Conservation (phyloP, 441 rosid species). For the Corymbia citriodora region DNA sequence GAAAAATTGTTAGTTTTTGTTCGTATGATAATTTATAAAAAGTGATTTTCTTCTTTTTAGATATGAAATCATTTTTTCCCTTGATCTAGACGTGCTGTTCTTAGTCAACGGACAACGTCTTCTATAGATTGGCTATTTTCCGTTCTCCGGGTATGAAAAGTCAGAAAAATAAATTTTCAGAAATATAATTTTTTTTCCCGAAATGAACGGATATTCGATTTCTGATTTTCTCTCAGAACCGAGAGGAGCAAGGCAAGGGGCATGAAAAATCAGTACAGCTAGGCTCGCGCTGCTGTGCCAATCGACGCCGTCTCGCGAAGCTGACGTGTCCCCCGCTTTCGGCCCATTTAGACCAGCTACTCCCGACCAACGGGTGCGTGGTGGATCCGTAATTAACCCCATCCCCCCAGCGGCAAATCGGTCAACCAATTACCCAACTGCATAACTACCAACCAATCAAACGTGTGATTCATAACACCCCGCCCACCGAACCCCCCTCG, state of each 20-base stretch:
- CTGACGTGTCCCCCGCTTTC: not conserved
- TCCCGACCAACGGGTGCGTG: not conserved
- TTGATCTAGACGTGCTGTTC: not conserved
- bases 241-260: not conserved
- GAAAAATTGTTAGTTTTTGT: not conserved
- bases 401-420: not conserved
- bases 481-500: not conserved
- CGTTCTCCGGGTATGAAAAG: not conserved
- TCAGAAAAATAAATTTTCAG: not conserved
- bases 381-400: not conserved
- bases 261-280: not conserved
- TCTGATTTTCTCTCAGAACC: not conserved
- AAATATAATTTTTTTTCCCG: too few species aligned
- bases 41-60: fast-evolving
- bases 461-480: not conserved
- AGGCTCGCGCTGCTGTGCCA: not conserved
- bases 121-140: not conserved
- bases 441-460: not conserved
- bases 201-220: not conserved
- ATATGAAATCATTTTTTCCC: not conserved
- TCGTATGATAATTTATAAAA: not conserved
- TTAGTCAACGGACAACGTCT: not conserved
- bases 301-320: not conserved
- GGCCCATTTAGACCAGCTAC: not conserved
- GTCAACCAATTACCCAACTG: not conserved